Conservation (phyloP, 192 early-diverging fungal genomes). For the Backusella tarrabulga region DNA sequence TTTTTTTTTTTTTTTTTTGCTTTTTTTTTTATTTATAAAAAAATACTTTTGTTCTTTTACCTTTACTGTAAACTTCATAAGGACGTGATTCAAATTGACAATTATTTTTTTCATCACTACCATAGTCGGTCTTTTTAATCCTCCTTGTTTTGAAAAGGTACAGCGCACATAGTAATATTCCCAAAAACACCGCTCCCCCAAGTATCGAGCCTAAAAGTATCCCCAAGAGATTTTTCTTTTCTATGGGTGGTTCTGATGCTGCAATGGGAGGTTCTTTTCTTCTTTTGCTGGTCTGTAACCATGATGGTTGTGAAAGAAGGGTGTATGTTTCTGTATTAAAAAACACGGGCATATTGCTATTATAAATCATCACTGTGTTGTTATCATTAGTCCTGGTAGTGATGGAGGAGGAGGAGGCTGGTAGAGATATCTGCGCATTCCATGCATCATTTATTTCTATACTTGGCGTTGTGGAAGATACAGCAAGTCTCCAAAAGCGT, state of each 20-base stretch:
- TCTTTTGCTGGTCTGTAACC: background rate
- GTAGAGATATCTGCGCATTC: background rate
- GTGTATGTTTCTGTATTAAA: background rate
- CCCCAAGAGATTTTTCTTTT: background rate
- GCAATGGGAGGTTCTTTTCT: background rate
- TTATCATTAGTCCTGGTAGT: background rate
- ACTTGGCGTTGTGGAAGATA: background rate
- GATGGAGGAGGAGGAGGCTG: background rate
- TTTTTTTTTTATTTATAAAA: too few relatives aligned
- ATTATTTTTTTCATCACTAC: background rate
- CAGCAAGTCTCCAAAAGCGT: background rate
- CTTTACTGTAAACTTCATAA: background rate
- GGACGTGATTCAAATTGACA: background rate
- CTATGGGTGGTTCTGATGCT: background rate
- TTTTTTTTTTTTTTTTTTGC: too few relatives aligned
- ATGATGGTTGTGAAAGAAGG: background rate
- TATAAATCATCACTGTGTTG: background rate
- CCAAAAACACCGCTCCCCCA: background rate
- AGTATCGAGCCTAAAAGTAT: conserved; percentile 9
- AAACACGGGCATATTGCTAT: background rate
- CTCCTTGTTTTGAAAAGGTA: background rate
- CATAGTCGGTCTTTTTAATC: background rate
- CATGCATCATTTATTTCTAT: background rate
- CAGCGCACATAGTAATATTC: background rate
- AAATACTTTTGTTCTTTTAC: background rate